phyloP scores from a whole-genome alignment of 2,329 filamentous ascomycete species.

The Talaromyces sp. region DNA sequence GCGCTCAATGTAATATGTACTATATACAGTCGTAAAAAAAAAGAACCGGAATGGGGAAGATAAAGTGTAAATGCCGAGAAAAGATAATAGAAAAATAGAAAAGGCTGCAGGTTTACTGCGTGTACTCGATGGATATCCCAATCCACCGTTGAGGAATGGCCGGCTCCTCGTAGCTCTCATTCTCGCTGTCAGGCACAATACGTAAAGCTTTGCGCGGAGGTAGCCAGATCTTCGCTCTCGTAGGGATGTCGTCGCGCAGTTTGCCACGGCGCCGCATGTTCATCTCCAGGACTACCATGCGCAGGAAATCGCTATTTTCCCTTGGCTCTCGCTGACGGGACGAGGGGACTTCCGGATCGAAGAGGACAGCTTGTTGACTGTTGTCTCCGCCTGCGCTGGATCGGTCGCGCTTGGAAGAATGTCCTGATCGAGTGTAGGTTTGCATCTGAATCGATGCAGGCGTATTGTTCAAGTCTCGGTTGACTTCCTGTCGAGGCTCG shows the following conservation, averaged over 20 bases:
- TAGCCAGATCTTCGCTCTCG: constrained; percentile 57
- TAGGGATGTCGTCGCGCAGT: constrained; percentile 51
- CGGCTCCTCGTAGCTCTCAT: constrained; percentile 19
- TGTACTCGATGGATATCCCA: constrained; percentile 21
- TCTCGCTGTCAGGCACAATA: constrained; percentile 13
- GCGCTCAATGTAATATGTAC: background rate
- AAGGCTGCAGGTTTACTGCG: background rate
- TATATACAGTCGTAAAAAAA: background rate
- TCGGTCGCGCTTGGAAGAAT: constrained; percentile 22
- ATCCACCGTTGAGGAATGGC: constrained; percentile 26
- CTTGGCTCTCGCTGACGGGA: constrained; percentile 58
- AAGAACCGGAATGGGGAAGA: background rate
- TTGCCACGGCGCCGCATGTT: constrained; percentile 63
- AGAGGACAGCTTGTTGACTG: constrained; percentile 30
- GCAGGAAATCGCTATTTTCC: constrained; percentile 61
- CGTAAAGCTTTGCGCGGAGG: constrained; percentile 46
- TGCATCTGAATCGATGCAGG: constrained; percentile 60
- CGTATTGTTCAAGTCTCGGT: constrained; percentile 28
- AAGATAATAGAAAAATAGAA: background rate
- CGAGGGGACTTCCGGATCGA: constrained; percentile 34
- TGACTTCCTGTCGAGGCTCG: constrained; percentile 32
- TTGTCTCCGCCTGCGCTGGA: constrained; percentile 39
- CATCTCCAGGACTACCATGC: constrained; percentile 63
- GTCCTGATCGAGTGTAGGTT: constrained; percentile 47
- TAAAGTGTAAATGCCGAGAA: background rate